Conservation (phyloP, 106 monocot species). For the Dendrobium nobile region DNA sequence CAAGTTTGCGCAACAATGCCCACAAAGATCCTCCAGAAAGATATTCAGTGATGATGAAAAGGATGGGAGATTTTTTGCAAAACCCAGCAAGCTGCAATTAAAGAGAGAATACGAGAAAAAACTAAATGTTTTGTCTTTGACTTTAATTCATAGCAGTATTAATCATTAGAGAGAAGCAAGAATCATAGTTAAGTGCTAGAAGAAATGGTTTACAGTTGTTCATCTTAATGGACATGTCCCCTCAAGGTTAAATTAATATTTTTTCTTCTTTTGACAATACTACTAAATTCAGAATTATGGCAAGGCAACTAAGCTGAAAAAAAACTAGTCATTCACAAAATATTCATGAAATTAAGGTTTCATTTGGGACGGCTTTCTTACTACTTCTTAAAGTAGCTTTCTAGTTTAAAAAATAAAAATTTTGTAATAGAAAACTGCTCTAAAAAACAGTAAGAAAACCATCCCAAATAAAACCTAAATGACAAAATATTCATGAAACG, state of each 20-base stretch:
- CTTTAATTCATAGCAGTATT: background rate
- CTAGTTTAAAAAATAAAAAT: too few relatives aligned
- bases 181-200: background rate
- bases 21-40: conserved; percentile 75
- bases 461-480: too few relatives aligned
- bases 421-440: too few relatives aligned
- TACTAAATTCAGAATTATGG: background rate
- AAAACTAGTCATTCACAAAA: background rate
- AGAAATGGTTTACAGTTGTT: background rate
- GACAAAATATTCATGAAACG: too few relatives aligned
- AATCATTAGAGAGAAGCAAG: background rate
- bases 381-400: too few relatives aligned
- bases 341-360: too few relatives aligned
- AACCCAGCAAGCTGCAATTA: conserved; percentile 64
- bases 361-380: too few relatives aligned
- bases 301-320: background rate
- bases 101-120: background rate
- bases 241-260: too few relatives aligned
- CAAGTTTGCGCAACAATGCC: conserved; percentile 56
- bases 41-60: conserved; percentile 72
- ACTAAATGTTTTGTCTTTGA: background rate
- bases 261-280: too few relatives aligned
- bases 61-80: conserved; percentile 37
- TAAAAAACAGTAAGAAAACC: too few relatives aligned
- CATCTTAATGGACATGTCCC: too few relatives aligned